phyloP scores from a whole-genome alignment of 2,329 filamentous ascomycete species.

The Aspergillus ochraceus region DNA sequence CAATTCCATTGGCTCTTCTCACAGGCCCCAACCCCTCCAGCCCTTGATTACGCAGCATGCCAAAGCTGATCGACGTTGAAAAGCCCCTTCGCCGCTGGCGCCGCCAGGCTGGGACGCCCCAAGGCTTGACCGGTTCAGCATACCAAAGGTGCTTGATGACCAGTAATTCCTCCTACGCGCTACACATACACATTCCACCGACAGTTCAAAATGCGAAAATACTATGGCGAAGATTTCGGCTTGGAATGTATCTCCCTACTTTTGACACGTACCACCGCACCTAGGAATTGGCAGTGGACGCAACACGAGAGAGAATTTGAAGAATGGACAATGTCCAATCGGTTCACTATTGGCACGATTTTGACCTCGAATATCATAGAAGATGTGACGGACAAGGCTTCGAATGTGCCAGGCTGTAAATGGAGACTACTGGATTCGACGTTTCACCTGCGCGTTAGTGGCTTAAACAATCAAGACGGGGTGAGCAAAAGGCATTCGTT shows the following conservation, averaged over 20 bases:
- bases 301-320: constrained; percentile 43
- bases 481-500: not conserved
- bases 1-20: not conserved
- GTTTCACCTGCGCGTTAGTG: not conserved
- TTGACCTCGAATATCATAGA: constrained; percentile 48
- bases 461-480: not conserved
- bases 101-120: not conserved
- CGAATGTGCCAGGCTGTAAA: constrained; percentile 38
- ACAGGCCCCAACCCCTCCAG: not conserved
- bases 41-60: constrained; percentile 11
- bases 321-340: constrained; percentile 26
- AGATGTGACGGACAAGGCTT: constrained; percentile 44
- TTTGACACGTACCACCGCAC: constrained; percentile 45
- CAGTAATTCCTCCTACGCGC: not conserved
- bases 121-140: not conserved
- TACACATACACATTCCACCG: constrained; percentile 4
- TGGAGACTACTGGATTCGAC: not conserved
- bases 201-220: not conserved
- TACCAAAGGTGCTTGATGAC: not conserved
- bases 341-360: constrained; percentile 42
- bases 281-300: constrained; percentile 34
- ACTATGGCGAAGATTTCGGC: not conserved
- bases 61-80: constrained; percentile 1
- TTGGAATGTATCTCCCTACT: constrained; percentile 44
- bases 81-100: not conserved